phyloP scores from a whole-genome alignment of 2,329 filamentous ascomycete species.

The Emydomyces testavorans region DNA sequence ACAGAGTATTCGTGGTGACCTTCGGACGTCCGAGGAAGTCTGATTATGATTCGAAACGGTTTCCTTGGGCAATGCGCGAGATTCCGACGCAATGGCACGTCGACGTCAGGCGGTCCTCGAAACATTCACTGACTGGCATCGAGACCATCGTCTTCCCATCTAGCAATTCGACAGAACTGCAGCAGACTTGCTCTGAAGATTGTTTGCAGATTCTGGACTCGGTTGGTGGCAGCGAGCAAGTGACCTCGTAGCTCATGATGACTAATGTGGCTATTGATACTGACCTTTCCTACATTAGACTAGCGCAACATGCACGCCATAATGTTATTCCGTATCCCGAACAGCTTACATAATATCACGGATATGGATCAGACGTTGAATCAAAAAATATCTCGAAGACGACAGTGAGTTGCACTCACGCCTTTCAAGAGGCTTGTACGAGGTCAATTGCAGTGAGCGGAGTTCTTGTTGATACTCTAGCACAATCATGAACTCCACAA shows the following conservation, averaged over 20 bases:
- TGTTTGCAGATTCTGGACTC: not conserved
- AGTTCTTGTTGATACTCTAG: not conserved
- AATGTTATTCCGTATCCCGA: not conserved
- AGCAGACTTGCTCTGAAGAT: no score
- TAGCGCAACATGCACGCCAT: not conserved
- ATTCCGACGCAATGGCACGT: not conserved
- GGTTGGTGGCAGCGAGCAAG: no score
- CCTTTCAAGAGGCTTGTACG: not conserved
- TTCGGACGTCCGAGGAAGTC: not conserved
- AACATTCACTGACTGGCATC: no score
- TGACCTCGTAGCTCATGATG: no score
- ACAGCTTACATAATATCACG: conserved; percentile 2
- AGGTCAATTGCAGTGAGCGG: conserved; percentile 1
- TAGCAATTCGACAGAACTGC: no score
- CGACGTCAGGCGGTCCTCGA: not conserved
- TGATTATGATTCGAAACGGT: not conserved
- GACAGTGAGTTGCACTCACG: not conserved
- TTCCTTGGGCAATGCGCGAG: not conserved
- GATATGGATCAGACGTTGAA: conserved; percentile 1
- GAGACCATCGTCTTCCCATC: not conserved
- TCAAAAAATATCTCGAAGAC: not conserved
- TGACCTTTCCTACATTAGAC: not conserved
- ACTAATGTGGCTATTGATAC: no score
- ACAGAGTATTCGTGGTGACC: not conserved
- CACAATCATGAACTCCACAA: conserved; percentile 26